phyloP scores from a whole-genome alignment of 768 basidiomycete species.

The Neoboletus brunneissimus region DNA sequence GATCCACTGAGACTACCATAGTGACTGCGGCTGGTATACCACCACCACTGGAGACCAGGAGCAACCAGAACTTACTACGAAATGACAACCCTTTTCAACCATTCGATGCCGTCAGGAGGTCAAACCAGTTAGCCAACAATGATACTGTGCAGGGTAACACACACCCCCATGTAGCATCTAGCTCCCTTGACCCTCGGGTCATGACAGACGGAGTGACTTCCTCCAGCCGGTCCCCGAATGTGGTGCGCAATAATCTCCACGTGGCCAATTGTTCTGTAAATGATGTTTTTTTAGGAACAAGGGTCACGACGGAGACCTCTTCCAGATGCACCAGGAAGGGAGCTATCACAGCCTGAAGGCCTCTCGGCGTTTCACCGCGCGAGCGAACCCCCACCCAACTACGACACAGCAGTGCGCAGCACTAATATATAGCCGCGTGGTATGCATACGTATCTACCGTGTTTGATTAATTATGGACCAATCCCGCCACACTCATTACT shows the following conservation, averaged over 20 bases:
- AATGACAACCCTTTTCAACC: neutral
- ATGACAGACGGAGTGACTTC: neutral
- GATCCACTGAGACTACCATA: slow-evolving; percentile 1
- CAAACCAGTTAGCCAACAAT: neutral
- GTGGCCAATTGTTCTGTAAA: neutral
- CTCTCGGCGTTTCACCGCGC: neutral
- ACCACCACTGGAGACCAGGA: slow-evolving; percentile 9
- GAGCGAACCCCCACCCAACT: slow-evolving; percentile 15
- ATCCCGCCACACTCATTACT: neutral
- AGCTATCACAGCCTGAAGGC: neutral
- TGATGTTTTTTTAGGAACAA: slow-evolving; percentile 4
- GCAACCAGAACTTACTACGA: neutral
- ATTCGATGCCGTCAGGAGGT: neutral
- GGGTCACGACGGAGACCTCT: slow-evolving; percentile 4
- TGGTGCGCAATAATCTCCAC: slow-evolving; percentile 6
- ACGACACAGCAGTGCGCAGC: slow-evolving; percentile 15
- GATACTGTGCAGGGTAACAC: neutral
- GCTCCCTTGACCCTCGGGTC: neutral
- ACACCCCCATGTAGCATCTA: neutral
- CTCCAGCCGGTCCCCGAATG: neutral
- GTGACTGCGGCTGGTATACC: slow-evolving; percentile 3
- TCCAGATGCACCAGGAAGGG: slow-evolving; percentile 1
- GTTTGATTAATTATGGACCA: neutral
- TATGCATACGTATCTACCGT: neutral
- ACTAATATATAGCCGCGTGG: neutral